phyloP scores from a whole-genome alignment of 192 early-diverging fungal species.

The Podila horticola region DNA sequence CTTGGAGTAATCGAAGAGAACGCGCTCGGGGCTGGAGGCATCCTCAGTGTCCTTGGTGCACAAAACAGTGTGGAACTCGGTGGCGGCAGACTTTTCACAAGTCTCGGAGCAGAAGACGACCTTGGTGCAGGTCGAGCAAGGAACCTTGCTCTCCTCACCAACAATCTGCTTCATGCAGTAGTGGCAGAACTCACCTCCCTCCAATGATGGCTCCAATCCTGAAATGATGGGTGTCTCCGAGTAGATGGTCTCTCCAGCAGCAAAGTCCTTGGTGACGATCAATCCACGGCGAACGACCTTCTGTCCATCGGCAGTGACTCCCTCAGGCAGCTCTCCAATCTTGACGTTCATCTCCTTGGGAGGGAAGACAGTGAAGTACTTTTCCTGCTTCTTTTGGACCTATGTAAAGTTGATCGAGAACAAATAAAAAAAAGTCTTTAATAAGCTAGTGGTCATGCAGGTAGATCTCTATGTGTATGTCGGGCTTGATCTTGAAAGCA shows the following conservation, averaged over 20 bases:
- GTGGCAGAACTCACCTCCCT: conserved; percentile 74
- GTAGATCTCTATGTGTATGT: not conserved
- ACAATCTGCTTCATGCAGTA: conserved; percentile 75
- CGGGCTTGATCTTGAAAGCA: conserved; percentile 4
- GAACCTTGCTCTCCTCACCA: conserved; percentile 42
- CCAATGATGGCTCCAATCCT: conserved; percentile 74
- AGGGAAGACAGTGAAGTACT: conserved; percentile 89
- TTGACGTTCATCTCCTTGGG: conserved; percentile 76
- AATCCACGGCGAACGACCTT: conserved; percentile 75
- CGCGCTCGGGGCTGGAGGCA: conserved; percentile 56
- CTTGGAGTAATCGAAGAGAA: conserved; percentile 54
- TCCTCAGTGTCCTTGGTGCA: conserved; percentile 52
- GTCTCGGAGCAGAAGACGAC: conserved; percentile 76
- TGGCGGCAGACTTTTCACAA: conserved; percentile 69
- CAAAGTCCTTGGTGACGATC: conserved; percentile 77
- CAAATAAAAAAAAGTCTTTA: not conserved
- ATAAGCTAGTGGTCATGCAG: not conserved
- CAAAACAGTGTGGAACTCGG: conserved; percentile 72
- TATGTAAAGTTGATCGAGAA: conserved; percentile 18
- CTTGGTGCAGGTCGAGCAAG: conserved; percentile 68
- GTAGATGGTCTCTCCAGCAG: conserved; percentile 80
- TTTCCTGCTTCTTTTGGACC: conserved; percentile 74
- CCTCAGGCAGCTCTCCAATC: conserved; percentile 72
- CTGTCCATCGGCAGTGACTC: conserved; percentile 57
- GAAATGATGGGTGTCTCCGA: conserved; percentile 79